Evolutionary conservation across 2,329 filamentous ascomycete genomes (phyloP), one percentile per base, ranked within the genome.

Genomic region (Penicillium concentricum): DNA sequence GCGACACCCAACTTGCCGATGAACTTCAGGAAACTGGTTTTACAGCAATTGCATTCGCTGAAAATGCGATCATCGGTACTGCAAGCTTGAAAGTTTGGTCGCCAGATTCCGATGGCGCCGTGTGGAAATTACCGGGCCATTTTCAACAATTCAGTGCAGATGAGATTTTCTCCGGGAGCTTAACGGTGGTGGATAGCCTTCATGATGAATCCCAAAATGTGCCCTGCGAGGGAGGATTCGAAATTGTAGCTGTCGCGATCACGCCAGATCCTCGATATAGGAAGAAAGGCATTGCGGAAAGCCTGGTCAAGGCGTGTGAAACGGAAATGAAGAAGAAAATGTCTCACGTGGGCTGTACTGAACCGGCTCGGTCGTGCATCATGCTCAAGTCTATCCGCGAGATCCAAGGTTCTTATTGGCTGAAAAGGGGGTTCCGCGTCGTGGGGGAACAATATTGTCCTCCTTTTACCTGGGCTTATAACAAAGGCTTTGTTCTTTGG

Each of bases 1-100:
- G 44, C 30, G 44, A 57, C 20, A 53, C 38, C 12, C 54, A 58
- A 13, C 34, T 59, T 34, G 39, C 51, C 32, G 37, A 42, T 10
- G 45, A 56, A 34, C 22, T 65, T 4, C 18, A 28, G 3, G n/a
- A 28, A 28, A 30, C 16, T 16, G 47, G 47, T 16, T 16, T 49
- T 12, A 49, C 47, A 2, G 35, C 47, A 2, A 30, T 49, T 16
- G 47, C 47, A 15, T 49, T 49, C 16, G 35, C 24, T 6, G 10
- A 24, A 26, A 37, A 30, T 7, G 2, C 22, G 7, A 39, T 49
- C 13, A 39, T 49, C 24, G 47, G 47, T 5, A 39, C 47, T 8
- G 47, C 47, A 30, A 49, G 47, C 18, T 15, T 49, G 12, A 49
- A 49, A 30, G 2, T 5, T 12, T 20, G n/a, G n/a, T 8, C 7